These are phyloP conservation scores for Geranomyces michiganensis DNA, from an alignment of 192 early-diverging fungal genomes.

Conservation along the genomic window DNA sequence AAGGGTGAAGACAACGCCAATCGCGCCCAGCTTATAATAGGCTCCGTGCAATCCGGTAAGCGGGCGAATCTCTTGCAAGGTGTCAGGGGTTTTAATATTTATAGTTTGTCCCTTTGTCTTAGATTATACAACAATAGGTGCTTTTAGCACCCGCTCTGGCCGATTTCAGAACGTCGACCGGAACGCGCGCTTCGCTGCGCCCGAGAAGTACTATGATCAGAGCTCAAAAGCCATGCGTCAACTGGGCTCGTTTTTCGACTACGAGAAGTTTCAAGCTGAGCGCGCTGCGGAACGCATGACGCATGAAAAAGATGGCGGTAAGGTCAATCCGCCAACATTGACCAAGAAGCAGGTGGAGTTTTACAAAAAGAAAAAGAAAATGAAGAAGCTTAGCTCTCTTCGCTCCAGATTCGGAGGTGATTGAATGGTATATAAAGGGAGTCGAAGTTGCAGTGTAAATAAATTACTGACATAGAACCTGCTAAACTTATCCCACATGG, in stretches of 20 bases:
- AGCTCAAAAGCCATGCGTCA: conserved; percentile 39
- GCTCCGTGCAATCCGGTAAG: too few species aligned
- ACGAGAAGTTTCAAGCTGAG: conserved; percentile 41
- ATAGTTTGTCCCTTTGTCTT: not conserved
- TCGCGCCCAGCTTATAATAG: too few species aligned
- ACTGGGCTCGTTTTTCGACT: conserved; percentile 41
- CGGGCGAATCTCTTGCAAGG: too few species aligned
- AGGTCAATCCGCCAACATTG: conserved; percentile 26
- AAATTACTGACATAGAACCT: not conserved
- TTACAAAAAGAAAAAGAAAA: conserved; percentile 46
- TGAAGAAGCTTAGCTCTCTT: conserved; percentile 38
- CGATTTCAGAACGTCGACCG: conserved; percentile 35
- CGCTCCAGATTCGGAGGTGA: conserved; percentile 30
- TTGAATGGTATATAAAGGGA: not conserved
- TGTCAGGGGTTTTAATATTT: too few species aligned
- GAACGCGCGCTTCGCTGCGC: conserved; percentile 23
- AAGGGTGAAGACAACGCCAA: too few species aligned
- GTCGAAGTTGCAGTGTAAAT: not conserved
- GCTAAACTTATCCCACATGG: too few species aligned
- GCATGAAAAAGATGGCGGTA: conserved; percentile 1
- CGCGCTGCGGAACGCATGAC: conserved; percentile 30
- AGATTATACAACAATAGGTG: conserved; percentile 37
- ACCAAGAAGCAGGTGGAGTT: conserved; percentile 44
- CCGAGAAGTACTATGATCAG: conserved; percentile 42
- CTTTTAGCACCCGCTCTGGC: conserved; percentile 39